phyloP scores from a whole-genome alignment of 768 basidiomycete genomes.

The Roridomyces roridus region DNA sequence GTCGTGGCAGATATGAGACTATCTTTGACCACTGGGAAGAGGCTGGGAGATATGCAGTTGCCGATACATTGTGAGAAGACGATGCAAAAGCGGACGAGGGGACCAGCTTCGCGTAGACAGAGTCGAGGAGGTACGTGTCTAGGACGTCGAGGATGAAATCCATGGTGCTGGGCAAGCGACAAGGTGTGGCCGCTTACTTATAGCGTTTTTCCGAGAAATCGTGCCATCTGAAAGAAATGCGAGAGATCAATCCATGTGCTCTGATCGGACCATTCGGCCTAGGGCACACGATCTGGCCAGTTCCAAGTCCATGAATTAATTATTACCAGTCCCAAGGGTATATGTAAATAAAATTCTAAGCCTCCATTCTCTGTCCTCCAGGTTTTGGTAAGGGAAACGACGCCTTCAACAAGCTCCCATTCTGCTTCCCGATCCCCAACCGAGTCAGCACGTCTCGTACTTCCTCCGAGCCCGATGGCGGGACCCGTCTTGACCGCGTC shows the following conservation, averaged over 20 bases:
- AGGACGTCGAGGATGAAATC: conserved; percentile 78
- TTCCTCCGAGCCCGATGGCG: conserved; percentile 64
- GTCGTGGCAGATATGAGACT: conserved; percentile 63
- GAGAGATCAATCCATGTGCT: background rate
- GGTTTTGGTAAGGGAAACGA: conserved; percentile 68
- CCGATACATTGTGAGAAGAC: conserved; percentile 46
- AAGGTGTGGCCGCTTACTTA: background rate
- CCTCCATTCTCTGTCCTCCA: background rate
- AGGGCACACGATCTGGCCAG: background rate
- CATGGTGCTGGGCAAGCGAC: conserved; percentile 54
- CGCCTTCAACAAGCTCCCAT: conserved; percentile 66
- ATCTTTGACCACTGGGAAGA: conserved; percentile 56
- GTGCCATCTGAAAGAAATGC: background rate
- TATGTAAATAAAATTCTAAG: conserved; percentile 9
- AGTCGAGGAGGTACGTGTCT: conserved; percentile 81
- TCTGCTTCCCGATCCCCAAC: conserved; percentile 83
- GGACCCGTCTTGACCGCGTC: conserved; percentile 57
- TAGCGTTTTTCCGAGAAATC: background rate
- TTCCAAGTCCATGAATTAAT: too few species aligned
- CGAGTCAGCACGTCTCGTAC: conserved; percentile 83
- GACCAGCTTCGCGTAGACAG: conserved; percentile 74
- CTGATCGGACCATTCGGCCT: too few species aligned
- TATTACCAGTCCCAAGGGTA: background rate
- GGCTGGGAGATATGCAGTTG: conserved; percentile 38
- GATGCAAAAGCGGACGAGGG: conserved; percentile 60